Base-by-base conservation (phyloP, 2,329 filamentous ascomycete species). In the Emydomyces testavorans region DNA sequence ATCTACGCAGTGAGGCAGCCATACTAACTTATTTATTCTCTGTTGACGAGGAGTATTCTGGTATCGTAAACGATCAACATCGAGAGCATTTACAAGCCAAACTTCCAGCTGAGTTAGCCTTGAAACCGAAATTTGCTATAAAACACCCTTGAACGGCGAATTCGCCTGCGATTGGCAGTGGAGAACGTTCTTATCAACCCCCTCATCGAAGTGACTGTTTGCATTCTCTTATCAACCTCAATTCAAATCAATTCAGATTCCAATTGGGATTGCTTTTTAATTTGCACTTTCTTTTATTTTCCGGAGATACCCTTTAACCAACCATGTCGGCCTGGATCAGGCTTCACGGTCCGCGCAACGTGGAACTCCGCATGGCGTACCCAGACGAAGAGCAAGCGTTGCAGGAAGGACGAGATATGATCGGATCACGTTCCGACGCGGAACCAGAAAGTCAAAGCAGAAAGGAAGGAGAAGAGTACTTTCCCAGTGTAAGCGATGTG, bases 401-500 rank as follows among this genome's bases (percentile, higher is more conserved):
- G 16, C 11, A 38, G 6, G 15, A 36, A 23, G 16, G 24, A 11
- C 38, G 10, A 41, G 38, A 38, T 18, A 10, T 20, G 13, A 6
- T 11, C 16, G n/a, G n/a, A n/a, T n/a, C n/a, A n/a, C n/a, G n/a
- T n/a, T n/a, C n/a, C n/a, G n/a, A n/a, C 3, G 24, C 15, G 15
- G 39, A 29, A 20, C 28, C 10, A n/a, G 24, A 42, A 4, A 13
- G 13, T 5, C 2, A 24, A 39, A 39, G 6, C n/a, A 32, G 15
- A 16, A 11, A 32, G 5, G 16, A 40, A 18, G 28, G 34, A 10
- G 28, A 28, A 20, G 46, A 42, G 43, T 48, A 35, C 29, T 40
- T 46, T 24, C 63, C 64, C 1, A 56, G 38, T 16, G 11, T 65
- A 4, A 55, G 51, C 37, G 63, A 68, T 44, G 64, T 64, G 7